Conservation (phyloP, 768 basidiomycete species). For the Xanthoconium purpureum region DNA sequence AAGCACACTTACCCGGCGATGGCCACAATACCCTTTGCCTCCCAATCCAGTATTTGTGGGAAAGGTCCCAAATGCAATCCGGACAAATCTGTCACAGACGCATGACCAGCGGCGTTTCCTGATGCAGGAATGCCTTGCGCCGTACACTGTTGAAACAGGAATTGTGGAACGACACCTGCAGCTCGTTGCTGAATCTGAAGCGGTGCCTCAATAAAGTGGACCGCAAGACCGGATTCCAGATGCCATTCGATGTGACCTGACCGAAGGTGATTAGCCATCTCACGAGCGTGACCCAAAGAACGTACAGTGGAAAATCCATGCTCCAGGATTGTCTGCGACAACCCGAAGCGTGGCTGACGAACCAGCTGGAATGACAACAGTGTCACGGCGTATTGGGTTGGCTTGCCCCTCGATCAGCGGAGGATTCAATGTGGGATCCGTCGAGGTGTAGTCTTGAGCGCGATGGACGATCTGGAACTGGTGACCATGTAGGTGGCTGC, state of each 20-base stretch:
- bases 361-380: conserved; percentile 69
- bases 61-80: conserved; percentile 69
- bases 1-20: conserved; percentile 59
- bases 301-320: conserved; percentile 82
- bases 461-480: conserved; percentile 79
- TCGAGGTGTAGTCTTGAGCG: conserved; percentile 63
- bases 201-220: conserved; percentile 83
- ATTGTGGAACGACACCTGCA: conserved; percentile 48
- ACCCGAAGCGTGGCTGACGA: conserved; percentile 72
- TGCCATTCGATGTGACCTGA: conserved; percentile 87
- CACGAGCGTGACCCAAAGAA: conserved; percentile 10
- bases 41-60: conserved; percentile 72
- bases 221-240: conserved; percentile 77
- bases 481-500: conserved; percentile 89
- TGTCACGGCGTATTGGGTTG: conserved; percentile 92
- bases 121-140: conserved; percentile 52
- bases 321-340: conserved; percentile 90
- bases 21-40: conserved; percentile 67
- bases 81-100: conserved; percentile 62
- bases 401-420: conserved; percentile 70
- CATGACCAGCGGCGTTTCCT: conserved; percentile 88
- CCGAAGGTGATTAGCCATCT: background rate
- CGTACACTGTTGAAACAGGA: conserved; percentile 69
- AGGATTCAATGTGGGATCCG: conserved; percentile 77
- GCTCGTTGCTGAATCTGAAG: conserved; percentile 56